Evolutionary conservation across 139 green algal species (phyloP).

Genomic region (Pedinophyceae sp.): DNA sequence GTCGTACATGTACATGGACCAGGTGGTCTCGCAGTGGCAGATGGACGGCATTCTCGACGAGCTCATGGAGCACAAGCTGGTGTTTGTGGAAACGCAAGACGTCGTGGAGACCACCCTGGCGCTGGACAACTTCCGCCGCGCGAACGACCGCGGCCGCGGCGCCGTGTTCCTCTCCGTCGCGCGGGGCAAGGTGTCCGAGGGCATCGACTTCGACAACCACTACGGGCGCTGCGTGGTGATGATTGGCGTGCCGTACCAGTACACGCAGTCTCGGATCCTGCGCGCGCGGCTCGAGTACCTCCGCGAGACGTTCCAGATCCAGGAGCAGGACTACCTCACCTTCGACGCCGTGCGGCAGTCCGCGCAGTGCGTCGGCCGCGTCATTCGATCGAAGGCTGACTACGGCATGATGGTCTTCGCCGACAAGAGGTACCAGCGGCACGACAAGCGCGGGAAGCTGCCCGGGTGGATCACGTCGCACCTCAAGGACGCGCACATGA

Average conservation of each 20-base stretch:
- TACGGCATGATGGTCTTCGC: slow-evolving; percentile 31
- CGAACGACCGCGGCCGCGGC: slow-evolving; percentile 88
- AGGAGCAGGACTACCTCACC: slow-evolving; percentile 82
- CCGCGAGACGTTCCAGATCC: slow-evolving; percentile 73
- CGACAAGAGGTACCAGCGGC: slow-evolving; percentile 73
- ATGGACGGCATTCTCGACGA: slow-evolving; percentile 86
- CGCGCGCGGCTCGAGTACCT: slow-evolving; percentile 66
- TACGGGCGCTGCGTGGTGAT: slow-evolving; percentile 83
- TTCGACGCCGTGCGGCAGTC: slow-evolving; percentile 95
- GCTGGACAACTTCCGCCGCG: slow-evolving; percentile 92
- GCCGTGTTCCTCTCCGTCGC: slow-evolving; percentile 90
- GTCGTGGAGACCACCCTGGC: slow-evolving; percentile 96
- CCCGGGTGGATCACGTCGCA: slow-evolving; percentile 83
- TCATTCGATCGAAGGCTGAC: slow-evolving; percentile 91
- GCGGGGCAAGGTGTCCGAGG: slow-evolving; percentile 73
- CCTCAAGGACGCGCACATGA: slow-evolving; percentile 63
- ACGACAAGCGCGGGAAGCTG: slow-evolving; percentile 95
- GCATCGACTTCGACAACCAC: slow-evolving; percentile 97
- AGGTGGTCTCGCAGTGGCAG: slow-evolving; percentile 81
- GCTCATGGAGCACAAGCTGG: slow-evolving; percentile 85
- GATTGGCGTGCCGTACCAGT: slow-evolving; percentile 95
- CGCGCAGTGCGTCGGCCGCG: slow-evolving; percentile 91
- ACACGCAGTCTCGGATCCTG: slow-evolving; percentile 75
- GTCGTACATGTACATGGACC: slow-evolving; percentile 96
- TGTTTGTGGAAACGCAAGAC: slow-evolving; percentile 97